Conservation (phyloP, 2,329 filamentous ascomycete genomes). For the Paradendryphiella salina region DNA sequence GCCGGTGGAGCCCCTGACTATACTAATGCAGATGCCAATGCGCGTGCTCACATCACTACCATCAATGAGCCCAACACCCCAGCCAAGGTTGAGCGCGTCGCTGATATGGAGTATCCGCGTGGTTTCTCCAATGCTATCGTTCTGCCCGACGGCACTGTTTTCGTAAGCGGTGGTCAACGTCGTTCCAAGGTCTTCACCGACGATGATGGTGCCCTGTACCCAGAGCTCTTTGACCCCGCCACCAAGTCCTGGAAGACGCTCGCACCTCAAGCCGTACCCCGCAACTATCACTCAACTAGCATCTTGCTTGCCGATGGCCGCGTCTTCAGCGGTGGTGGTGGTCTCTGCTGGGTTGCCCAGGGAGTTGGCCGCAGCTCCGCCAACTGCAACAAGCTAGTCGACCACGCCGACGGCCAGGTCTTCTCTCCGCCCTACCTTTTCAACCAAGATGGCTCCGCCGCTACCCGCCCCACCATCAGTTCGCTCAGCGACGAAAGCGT, state of each 20-base stretch:
- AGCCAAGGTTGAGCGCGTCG: slow-evolving; percentile 28
- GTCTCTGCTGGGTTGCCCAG: slow-evolving; percentile 26
- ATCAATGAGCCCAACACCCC: slow-evolving; percentile 22
- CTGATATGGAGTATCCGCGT: slow-evolving; percentile 31
- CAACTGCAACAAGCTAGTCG: slow-evolving; percentile 35
- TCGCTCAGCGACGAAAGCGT: slow-evolving; percentile 18
- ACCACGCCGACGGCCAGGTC: slow-evolving; percentile 34
- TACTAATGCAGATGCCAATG: slow-evolving; percentile 25
- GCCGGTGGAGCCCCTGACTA: slow-evolving; percentile 33
- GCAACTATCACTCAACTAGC: slow-evolving; percentile 33
- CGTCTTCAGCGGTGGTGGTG: slow-evolving; percentile 33
- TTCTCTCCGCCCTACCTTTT: slow-evolving; percentile 38
- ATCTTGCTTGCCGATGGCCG: slow-evolving; percentile 31
- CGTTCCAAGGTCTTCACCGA: slow-evolving; percentile 32
- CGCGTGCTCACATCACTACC: slow-evolving; percentile 30
- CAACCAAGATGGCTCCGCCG: slow-evolving; percentile 26
- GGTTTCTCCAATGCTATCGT: slow-evolving; percentile 33
- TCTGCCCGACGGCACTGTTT: slow-evolving; percentile 33
- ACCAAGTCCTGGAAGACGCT: slow-evolving; percentile 30
- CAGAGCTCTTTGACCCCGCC: slow-evolving; percentile 33
- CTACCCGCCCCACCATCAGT: slow-evolving; percentile 24
- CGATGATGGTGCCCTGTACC: slow-evolving; percentile 24
- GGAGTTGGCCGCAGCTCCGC: slow-evolving; percentile 23
- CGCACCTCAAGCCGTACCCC: slow-evolving; percentile 28
- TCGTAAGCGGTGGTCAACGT: slow-evolving; percentile 34